Conservation (phyloP, 805 yeast species). For the Yamadazyma laniorum region DNA sequence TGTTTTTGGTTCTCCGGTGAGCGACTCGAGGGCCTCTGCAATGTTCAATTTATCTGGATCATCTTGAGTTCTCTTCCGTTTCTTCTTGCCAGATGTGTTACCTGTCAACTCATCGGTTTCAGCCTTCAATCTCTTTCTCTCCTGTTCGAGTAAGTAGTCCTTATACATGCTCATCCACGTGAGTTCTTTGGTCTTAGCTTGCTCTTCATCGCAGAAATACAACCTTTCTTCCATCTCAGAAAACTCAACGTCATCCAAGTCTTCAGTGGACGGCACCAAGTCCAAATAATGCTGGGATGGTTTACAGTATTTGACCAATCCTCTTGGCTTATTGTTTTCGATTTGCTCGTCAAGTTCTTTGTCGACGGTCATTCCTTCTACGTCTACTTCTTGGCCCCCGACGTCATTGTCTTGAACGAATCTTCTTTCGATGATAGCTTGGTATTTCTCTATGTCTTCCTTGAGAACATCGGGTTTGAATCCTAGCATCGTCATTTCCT, state of each 20-base stretch:
- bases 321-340: slow-evolving; percentile 37
- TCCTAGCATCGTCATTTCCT: slow-evolving; percentile 5
- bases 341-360: slow-evolving; percentile 17
- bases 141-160: slow-evolving; percentile 82
- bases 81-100: slow-evolving; percentile 53
- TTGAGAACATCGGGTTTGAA: slow-evolving; percentile 7
- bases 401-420: slow-evolving; percentile 1
- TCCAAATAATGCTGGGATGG: slow-evolving; percentile 54
- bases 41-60: slow-evolving; percentile 28
- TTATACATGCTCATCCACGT: slow-evolving; percentile 90
- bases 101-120: slow-evolving; percentile 91
- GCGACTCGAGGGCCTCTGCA: slow-evolving; percentile 33
- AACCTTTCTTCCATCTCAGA: slow-evolving; percentile 73
- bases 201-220: slow-evolving; percentile 57
- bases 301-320: slow-evolving; percentile 54
- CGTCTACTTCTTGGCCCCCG: slow-evolving; percentile 4
- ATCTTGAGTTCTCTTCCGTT: slow-evolving; percentile 18
- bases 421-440: slow-evolving; percentile 1
- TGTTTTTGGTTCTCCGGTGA: slow-evolving; percentile 45
- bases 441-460: neutral
- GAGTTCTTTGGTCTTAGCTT: slow-evolving; percentile 56
- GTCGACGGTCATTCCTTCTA: slow-evolving; percentile 1
- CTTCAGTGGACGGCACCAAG: slow-evolving; percentile 58
- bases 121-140: slow-evolving; percentile 72
- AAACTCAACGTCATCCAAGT: slow-evolving; percentile 55